Conservation (phyloP, 345 rosid genomes). For the Citrus mangshanensis region DNA sequence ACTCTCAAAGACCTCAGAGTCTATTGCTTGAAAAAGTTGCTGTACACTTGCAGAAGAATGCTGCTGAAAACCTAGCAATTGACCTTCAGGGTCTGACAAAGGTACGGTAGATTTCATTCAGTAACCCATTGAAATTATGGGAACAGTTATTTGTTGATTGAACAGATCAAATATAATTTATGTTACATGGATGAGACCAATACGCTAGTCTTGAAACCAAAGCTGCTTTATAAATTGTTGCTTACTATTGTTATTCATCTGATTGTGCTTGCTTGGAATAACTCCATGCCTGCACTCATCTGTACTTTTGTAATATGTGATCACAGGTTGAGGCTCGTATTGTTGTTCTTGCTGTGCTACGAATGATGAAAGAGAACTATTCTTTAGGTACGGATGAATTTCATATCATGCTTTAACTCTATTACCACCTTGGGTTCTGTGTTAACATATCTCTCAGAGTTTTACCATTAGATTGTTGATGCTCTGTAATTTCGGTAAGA, state of each 20-base stretch:
- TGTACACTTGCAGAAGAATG: conserved; percentile 54
- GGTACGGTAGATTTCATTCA: conserved; percentile 36
- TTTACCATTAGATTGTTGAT: not conserved
- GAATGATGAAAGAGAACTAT: conserved; percentile 86
- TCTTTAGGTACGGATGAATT: conserved; percentile 38
- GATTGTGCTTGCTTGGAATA: not conserved
- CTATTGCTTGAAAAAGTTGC: conserved; percentile 83
- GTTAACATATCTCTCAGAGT: not conserved
- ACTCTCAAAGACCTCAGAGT: conserved; percentile 45
- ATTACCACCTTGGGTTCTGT: not conserved
- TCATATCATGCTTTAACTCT: not conserved
- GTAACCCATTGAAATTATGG: not conserved
- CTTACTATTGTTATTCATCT: conserved; percentile 9
- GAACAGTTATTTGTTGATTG: not conserved
- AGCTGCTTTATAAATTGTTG: not conserved
- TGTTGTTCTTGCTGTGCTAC: conserved; percentile 80
- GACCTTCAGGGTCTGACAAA: conserved; percentile 78
- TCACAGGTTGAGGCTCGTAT: conserved; percentile 90
- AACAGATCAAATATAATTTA: not conserved
- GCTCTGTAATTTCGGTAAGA: not conserved
- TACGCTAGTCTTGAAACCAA: not conserved
- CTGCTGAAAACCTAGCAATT: conserved; percentile 53
- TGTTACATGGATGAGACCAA: not conserved
- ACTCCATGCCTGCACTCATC: not conserved
- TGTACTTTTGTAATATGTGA: conserved; percentile 19